Base-by-base conservation (phyloP, 2,329 filamentous ascomycete species). In the Trichoderma breve region DNA sequence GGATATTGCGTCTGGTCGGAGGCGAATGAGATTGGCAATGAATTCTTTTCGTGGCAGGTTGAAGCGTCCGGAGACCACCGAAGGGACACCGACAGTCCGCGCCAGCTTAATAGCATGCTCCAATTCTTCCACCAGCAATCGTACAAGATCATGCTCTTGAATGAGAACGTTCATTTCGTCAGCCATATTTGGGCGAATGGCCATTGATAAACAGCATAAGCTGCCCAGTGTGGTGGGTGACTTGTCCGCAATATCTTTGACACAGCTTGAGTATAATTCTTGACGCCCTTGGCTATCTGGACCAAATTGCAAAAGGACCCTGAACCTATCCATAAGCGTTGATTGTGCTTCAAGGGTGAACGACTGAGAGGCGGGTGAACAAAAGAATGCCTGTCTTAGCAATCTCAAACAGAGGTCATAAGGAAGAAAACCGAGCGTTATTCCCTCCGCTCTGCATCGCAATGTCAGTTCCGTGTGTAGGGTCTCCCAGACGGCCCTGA, bases 191-290 rank as follows among this genome's bases (percentile, higher is more conserved):
- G 81, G 81, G 9, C 83, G 82, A n/a, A 87, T 82, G 21, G 89
- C 78, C 60, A 85, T 81, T 65, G 79, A 82, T 61, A 94, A 82
- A 18, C 90, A 90, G 77, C 90, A 91, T 24, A 95, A 86, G 75
- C 93, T 96, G 1, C 93, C 93, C 7, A 92, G 86, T 1, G 91
- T 89, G 15, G 89, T 91, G 11, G 82, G 74, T 2, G 90, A 91
- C 78, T 87, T 90, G 26, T 85, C 82, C 3, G 86, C 84, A 60
- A 97, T 90, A 76, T 95, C 91, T 60, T 86, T 76, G 62, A 94
- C 85, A 78, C 93, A 96, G 68, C 86, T 86, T 61, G 85, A 79
- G 74, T 92, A 93, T 18, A 96, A 88, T 24, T 85, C 83, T 71
- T 85, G 84, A 61, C 91, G 89, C 72, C 89, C 89, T 6, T 87